A percentile compares a stretch with the other conserved stretches of the same genome.
Evolutionary conservation across 257 asterid species (phyloP).

Genomic region (Solanum acaule): DNA sequence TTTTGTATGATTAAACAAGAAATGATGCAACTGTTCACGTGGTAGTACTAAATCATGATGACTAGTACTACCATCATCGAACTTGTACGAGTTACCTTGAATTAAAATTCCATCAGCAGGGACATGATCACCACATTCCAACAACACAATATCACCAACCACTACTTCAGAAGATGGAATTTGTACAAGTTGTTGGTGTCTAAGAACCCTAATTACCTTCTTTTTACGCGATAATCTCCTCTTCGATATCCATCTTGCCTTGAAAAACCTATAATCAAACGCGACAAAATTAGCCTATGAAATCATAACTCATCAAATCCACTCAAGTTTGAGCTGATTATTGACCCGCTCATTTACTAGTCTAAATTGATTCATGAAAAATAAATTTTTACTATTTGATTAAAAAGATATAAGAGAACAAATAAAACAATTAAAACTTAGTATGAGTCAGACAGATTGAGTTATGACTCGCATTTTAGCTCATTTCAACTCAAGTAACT

Average conservation of each 20-base stretch:
- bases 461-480: background rate
- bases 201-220: slow-evolving; percentile 2
- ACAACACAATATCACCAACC: slow-evolving; percentile 29
- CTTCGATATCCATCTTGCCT: background rate
- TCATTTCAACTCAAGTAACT: background rate
- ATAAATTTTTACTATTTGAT: background rate
- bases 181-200: slow-evolving; percentile 1
- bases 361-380: background rate
- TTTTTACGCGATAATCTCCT: background rate
- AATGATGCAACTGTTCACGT: background rate
- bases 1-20: slow-evolving; percentile 4
- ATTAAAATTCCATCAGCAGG: slow-evolving; percentile 38
- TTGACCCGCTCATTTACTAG: background rate
- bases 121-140: slow-evolving; percentile 18
- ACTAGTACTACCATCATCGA: background rate
- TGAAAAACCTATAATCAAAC: slow-evolving; percentile 2
- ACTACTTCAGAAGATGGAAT: slow-evolving; percentile 20
- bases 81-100: slow-evolving; percentile 1
- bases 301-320: background rate
- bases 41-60: background rate
- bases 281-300: background rate
- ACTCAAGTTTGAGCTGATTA: background rate
- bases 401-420: background rate
- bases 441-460: background rate
- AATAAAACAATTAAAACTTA: background rate